phyloP scores from a whole-genome alignment of 768 basidiomycete genomes.

The Mycena haematopus region DNA sequence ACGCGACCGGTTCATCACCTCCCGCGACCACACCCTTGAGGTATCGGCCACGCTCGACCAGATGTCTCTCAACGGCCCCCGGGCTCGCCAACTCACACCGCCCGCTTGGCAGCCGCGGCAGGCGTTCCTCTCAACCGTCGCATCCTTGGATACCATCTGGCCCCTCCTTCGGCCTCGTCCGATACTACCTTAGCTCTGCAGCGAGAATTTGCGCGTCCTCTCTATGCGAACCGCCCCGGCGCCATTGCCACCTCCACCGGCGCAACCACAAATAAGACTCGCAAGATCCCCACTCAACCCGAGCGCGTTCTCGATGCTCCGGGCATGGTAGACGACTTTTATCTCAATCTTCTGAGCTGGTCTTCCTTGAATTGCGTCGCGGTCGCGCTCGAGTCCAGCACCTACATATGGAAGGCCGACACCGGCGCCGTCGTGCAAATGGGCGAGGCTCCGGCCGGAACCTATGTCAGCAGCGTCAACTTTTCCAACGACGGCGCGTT shows the following conservation, averaged over 20 bases:
- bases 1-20: conserved; percentile 78
- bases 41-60: conserved; percentile 72
- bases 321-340: conserved; percentile 94
- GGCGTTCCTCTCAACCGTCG: conserved; percentile 81
- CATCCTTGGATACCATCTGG: conserved; percentile 88
- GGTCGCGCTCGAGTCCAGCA: conserved; percentile 85
- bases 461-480: conserved; percentile 78
- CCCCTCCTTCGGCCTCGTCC: conserved; percentile 79
- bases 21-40: conserved; percentile 54
- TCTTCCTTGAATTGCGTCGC: conserved; percentile 85
- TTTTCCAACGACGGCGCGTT: conserved; percentile 84
- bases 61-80: conserved; percentile 62
- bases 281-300: conserved; percentile 85
- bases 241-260: conserved; percentile 69
- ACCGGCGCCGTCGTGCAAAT: conserved; percentile 83
- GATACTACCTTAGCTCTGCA: conserved; percentile 79
- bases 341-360: conserved; percentile 94
- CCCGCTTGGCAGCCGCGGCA: conserved; percentile 75
- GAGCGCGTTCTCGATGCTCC: conserved; percentile 97
- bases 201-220: conserved; percentile 76
- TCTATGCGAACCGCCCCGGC: conserved; percentile 71
- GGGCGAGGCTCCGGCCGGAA: conserved; percentile 75
- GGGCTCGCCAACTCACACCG: conserved; percentile 78
- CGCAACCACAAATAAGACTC: conserved; percentile 68
- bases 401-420: conserved; percentile 95